Evolutionary conservation across 1,139 yeast genomes (phyloP).

Genomic region (Pichia cactophila): DNA sequence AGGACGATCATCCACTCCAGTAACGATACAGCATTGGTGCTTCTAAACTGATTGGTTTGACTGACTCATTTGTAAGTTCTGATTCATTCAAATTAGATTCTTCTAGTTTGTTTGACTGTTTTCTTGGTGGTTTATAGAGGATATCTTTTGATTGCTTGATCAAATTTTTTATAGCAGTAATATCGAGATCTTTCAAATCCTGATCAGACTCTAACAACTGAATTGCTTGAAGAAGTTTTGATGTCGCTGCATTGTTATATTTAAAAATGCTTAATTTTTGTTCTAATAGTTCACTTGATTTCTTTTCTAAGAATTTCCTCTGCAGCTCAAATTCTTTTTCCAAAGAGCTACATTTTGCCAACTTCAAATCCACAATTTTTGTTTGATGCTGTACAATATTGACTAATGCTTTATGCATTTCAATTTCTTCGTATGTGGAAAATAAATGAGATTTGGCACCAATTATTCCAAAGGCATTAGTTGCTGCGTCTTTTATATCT

Average conservation of each 20-base stretch:
- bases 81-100: constrained; percentile 17
- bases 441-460: constrained; percentile 82
- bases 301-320: constrained; percentile 62
- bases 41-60: constrained; percentile 71
- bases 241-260: constrained; percentile 47
- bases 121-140: constrained; percentile 44
- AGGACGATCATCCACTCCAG: constrained; percentile 53
- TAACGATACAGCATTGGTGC: constrained; percentile 81
- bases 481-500: constrained; percentile 41
- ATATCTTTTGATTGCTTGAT: constrained; percentile 43
- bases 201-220: constrained; percentile 28
- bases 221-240: constrained; percentile 40
- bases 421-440: constrained; percentile 76
- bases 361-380: constrained; percentile 68
- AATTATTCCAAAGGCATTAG: constrained; percentile 53
- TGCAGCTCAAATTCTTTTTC: constrained; percentile 78
- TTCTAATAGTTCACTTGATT: constrained; percentile 73
- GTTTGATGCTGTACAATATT: constrained; percentile 64
- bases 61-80: constrained; percentile 29
- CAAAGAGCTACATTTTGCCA: constrained; percentile 58
- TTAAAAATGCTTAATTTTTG: constrained; percentile 70
- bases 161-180: constrained; percentile 25
- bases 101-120: constrained; percentile 27
- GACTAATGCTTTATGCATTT: constrained; percentile 53
- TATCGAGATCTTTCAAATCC: constrained; percentile 10